Percentiles rank a stretch among this genome's conserved stretches.
Conservation (phyloP, 1,139 yeast genomes). For the Maudiozyma humilis region DNA sequence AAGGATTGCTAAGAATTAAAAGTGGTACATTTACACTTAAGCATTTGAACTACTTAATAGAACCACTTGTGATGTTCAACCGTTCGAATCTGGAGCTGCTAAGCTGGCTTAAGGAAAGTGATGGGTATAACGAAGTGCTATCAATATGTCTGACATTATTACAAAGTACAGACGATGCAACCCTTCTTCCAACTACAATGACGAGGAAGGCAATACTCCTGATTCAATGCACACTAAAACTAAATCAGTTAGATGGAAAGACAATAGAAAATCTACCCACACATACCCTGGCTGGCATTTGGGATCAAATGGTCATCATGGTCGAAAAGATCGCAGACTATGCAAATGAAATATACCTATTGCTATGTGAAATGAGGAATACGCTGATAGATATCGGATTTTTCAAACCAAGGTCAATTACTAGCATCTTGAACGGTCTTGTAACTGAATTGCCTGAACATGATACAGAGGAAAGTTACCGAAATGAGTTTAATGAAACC, state of each 20-base stretch:
- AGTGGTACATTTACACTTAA: constrained; percentile 25
- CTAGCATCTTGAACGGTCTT: constrained; percentile 15
- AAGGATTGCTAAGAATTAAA: constrained; percentile 20
- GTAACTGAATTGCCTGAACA: constrained; percentile 12
- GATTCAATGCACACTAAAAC: constrained; percentile 17
- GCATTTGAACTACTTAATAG: constrained; percentile 22
- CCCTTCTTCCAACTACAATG: constrained; percentile 22
- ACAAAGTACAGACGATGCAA: constrained; percentile 21
- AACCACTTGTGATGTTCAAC: constrained; percentile 15
- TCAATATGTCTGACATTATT: constrained; percentile 17
- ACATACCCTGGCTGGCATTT: constrained; percentile 12
- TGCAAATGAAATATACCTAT: constrained; percentile 20
- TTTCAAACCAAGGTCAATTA: constrained; percentile 15
- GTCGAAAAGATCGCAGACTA: constrained; percentile 19
- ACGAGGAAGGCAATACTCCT: constrained; percentile 23
- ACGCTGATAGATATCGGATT: constrained; percentile 12
- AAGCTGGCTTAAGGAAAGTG: constrained; percentile 19
- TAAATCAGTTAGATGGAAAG: constrained; percentile 10
- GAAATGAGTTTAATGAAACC: constrained; percentile 4
- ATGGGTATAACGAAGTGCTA: constrained; percentile 20
- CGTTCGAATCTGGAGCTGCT: constrained; percentile 10
- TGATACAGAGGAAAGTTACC: not conserved
- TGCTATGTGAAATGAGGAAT: constrained; percentile 22
- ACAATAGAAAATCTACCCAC: constrained; percentile 7
- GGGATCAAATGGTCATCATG: constrained; percentile 17